A percentile compares a stretch with the other conserved stretches of the same genome.
These are phyloP conservation scores for Tripidium arundinaceum DNA, from an alignment of 202 grass and related monocot species.

Conservation along the genomic window DNA sequence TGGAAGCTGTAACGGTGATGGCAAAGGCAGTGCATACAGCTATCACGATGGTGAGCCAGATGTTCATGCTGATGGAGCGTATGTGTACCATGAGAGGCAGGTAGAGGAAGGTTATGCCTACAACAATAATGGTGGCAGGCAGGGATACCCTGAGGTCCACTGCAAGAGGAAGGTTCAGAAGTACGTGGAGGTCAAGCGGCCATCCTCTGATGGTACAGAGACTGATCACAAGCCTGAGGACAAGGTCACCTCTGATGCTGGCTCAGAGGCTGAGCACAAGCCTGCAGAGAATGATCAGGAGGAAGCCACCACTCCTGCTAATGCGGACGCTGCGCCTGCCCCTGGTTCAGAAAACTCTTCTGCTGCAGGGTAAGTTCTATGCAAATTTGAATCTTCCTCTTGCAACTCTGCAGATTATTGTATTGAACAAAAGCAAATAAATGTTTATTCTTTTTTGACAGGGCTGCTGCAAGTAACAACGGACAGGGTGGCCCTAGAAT, in stretches of 20 bases:
- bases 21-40: neutral
- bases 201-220: slow-evolving; percentile 22
- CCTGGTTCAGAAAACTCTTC: slow-evolving; percentile 25
- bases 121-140: neutral
- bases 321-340: neutral
- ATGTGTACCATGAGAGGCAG: neutral
- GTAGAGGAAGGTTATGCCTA: neutral
- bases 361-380: neutral
- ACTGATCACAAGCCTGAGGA: slow-evolving; percentile 23
- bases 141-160: neutral
- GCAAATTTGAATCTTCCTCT: neutral
- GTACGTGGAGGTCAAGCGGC: neutral
- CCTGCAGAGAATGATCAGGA: neutral
- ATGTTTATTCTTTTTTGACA: neutral
- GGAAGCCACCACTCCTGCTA: neutral
- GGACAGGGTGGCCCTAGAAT: neutral
- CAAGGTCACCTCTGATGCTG: slow-evolving; percentile 21
- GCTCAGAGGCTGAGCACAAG: slow-evolving; percentile 22
- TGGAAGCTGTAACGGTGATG: neutral
- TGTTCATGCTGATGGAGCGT: neutral
- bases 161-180: neutral
- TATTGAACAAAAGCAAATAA: neutral
- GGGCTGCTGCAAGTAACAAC: slow-evolving; percentile 2
- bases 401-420: neutral
- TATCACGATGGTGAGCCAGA: neutral